Conservation (phyloP, 2,329 filamentous ascomycete genomes). For the Aspergillus hiratsukae region DNA sequence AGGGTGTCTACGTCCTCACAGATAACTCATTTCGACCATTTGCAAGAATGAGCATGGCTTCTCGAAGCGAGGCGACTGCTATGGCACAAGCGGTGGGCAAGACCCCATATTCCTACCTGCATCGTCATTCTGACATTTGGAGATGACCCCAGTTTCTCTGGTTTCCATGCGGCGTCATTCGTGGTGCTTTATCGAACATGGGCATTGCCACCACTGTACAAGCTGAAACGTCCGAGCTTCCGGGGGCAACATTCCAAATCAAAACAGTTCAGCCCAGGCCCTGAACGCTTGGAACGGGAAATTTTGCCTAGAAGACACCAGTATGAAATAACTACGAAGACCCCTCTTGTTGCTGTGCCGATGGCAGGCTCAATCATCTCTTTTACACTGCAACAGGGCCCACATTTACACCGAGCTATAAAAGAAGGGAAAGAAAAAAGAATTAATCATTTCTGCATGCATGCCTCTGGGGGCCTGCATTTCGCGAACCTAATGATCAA, state of each 20-base stretch:
- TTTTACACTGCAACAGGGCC: not conserved
- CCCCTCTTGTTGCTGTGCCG: not conserved
- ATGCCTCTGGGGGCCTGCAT: slow-evolving; percentile 13
- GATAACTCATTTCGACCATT: slow-evolving; percentile 90
- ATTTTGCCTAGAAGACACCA: not conserved
- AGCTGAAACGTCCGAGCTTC: slow-evolving; percentile 82
- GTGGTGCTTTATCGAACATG: slow-evolving; percentile 86
- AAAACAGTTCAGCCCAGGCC: slow-evolving; percentile 70
- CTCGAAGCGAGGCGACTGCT: slow-evolving; percentile 65
- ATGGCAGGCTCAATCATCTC: not conserved
- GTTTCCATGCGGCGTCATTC: slow-evolving; percentile 90
- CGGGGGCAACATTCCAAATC: slow-evolving; percentile 90
- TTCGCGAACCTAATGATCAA: slow-evolving; percentile 9
- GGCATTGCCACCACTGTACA: slow-evolving; percentile 89
- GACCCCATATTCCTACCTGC: not conserved
- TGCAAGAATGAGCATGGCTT: slow-evolving; percentile 79
- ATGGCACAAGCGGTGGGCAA: slow-evolving; percentile 71
- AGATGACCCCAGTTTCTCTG: slow-evolving; percentile 68
- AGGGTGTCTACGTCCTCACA: slow-evolving; percentile 94
- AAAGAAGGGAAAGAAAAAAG: slow-evolving; percentile 2
- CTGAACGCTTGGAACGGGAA: slow-evolving; percentile 33
- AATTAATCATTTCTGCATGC: slow-evolving; percentile 13
- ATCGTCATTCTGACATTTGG: not conserved
- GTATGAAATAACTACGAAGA: not conserved
- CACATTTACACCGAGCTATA: no score